Base-by-base conservation (phyloP, 257 asterid species). In the Forsythia viridissima region DNA sequence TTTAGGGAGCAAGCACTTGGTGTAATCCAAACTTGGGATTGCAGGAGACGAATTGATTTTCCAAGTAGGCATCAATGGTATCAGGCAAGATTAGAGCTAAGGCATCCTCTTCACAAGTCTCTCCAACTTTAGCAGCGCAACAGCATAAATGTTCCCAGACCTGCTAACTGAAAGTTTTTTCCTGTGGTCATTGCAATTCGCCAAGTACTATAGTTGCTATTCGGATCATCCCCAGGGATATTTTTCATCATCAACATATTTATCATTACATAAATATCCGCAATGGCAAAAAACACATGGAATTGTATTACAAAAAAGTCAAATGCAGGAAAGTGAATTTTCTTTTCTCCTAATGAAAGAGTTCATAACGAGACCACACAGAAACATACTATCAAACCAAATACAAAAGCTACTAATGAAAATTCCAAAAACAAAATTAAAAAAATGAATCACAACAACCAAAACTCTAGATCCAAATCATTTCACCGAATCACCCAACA, bases 381-480 rank as follows among this genome's bases (percentile, higher is more conserved):
- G 44, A 38, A 73, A 42, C 74, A 78, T 39, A 57, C n/a, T 12
- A 76, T 72, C 80, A 74, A 43, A 21, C 41, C 65, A 57, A 21
- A 70, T 69, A 71, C 8, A 72, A 72, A 76, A 36, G 48, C 84
- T 40, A 42, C 48, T 42, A 46, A 57, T 41, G 76, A 46, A 73
- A 36, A 24, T 15, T 48, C 20, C 0, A 61, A 61, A 80, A 69
- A 80, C n/a, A 11, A 75, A 11, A 15, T 30, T 20, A 75, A 77
- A 43, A n/a, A 8, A 20, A 6, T 21, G 9, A 43, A 39, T 34
- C 34, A 46, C 34, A 37, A 8, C 70, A 20, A 75, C 70, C 34
- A 79, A 63, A 77, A 51, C 51, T 42, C 80, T 68, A 43, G 86
- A 88, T 88, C 87, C 72, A 70, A 81, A 76, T 37, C 59, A 78